A percentile compares a stretch with the other conserved stretches of the same genome.
phyloP scores from a whole-genome alignment of 768 basidiomycete species.

The Mycena polygramma region DNA sequence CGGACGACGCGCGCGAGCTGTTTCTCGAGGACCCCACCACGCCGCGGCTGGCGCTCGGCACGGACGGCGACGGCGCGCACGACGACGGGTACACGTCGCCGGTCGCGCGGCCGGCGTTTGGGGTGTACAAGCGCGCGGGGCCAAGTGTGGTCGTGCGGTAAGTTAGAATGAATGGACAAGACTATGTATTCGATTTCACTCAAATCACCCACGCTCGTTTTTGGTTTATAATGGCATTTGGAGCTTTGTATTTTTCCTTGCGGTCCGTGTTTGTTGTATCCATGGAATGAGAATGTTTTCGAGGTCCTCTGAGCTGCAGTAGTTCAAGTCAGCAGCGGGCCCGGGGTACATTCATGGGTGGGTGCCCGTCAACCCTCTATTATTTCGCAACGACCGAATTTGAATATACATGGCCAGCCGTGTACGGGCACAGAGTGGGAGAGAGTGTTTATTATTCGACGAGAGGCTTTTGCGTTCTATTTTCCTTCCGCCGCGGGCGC shows the following conservation, averaged over 20 bases:
- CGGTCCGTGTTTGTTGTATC: too few species aligned
- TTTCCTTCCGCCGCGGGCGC: slow-evolving; percentile 13
- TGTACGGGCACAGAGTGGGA: slow-evolving; percentile 19
- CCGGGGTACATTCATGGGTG: not conserved
- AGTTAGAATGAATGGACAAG: not conserved
- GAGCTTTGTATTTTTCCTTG: not conserved
- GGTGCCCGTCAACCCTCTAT: slow-evolving; percentile 30
- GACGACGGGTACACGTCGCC: slow-evolving; percentile 5
- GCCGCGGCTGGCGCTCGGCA: slow-evolving; percentile 27
- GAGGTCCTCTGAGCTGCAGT: too few species aligned
- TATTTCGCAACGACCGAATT: slow-evolving; percentile 19
- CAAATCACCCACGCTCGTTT: slow-evolving; percentile 8
- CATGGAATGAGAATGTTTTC: too few species aligned
- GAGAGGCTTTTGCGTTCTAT: not conserved
- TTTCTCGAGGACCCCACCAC: slow-evolving; percentile 31
- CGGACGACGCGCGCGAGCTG: slow-evolving; percentile 33
- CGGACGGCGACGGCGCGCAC: not conserved
- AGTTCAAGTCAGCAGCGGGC: too few species aligned
- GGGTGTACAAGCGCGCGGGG: slow-evolving; percentile 19
- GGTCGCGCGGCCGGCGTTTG: slow-evolving; percentile 4
- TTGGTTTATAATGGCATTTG: not conserved
- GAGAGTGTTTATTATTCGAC: not conserved
- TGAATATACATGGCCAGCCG: slow-evolving; percentile 30
- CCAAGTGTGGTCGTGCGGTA: slow-evolving; percentile 5
- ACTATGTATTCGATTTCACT: not conserved